Evolutionary conservation across 1,139 yeast species (phyloP), one percentile per base, ranked within the genome.

Genomic region (Debaryomycetaceae sp.): DNA sequence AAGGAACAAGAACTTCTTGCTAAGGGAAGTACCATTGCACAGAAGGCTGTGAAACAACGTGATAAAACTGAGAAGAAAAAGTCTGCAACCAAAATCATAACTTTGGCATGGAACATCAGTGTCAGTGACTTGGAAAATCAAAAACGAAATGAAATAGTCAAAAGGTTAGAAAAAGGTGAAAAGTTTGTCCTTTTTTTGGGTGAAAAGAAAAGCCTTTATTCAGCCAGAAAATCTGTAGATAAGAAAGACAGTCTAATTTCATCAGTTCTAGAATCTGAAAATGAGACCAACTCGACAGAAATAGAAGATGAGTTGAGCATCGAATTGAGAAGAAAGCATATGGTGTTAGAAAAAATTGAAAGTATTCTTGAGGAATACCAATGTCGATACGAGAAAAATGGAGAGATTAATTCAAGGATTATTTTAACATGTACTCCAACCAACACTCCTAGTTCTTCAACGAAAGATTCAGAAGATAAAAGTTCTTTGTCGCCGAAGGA

Each of bases 81-180:
- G 42, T 59, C 68, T 1, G 62, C 73, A 3, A 55, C 65, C n/a
- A 70, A 66, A 45, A 48, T 59, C 5, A 46, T 70, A 19, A 52
- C 59, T 5, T 49, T 71, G 6, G 56, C 63, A 17, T 72, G 76
- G 76, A 58, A 59, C 37, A 71, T 72, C 33, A 67, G 69, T 43
- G 42, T 58, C 14, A 58, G 70, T 33, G 78, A 72, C 51, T 61
- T 72, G 47, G 55, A 51, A 33, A 56, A 63, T 41, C 77, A 72
- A 44, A 72, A 71, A 47, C 53, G 43, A 32, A 49, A 52, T 4
- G 77, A 71, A 46, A 64, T 72, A 18, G 45, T 49, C 36, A 61
- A 59, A 18, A 46, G 63, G n/a, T 44, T 69, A 8, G 47, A 48
- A 13, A 69, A 63, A 39, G 69, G 66, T 3, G 72, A 67, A 33